Conservation (phyloP, 2,329 filamentous ascomycete species). For the Zymoseptoria tritici region DNA sequence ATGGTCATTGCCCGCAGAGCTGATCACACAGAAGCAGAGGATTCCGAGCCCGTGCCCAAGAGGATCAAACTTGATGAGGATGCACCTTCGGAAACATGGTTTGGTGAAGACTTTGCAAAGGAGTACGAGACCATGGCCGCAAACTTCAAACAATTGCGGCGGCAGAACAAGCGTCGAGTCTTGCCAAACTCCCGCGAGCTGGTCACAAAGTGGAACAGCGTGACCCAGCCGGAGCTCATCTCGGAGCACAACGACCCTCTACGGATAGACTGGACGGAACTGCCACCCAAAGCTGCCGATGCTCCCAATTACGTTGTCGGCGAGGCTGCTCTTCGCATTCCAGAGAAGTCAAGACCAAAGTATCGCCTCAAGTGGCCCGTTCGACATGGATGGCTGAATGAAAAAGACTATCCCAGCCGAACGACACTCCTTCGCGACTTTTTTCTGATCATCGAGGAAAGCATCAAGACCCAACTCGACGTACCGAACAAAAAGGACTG, state of each 20-base stretch:
- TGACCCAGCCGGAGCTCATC: conserved; percentile 76
- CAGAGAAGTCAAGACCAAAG: conserved; percentile 78
- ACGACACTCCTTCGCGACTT: conserved; percentile 81
- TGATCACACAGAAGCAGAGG: conserved; percentile 72
- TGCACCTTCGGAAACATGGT: conserved; percentile 65
- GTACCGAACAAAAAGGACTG: conserved; percentile 71
- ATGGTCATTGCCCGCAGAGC: conserved; percentile 84
- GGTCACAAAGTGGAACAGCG: conserved; percentile 87
- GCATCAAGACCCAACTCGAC: conserved; percentile 76
- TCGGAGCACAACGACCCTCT: conserved; percentile 90
- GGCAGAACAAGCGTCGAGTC: conserved; percentile 87
- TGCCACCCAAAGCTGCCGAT: conserved; percentile 51
- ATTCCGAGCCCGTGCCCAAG: conserved; percentile 70
- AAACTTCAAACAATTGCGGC: conserved; percentile 84
- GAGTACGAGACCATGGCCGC: conserved; percentile 74
- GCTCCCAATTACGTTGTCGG: conserved; percentile 76
- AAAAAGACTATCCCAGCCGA: conserved; percentile 74
- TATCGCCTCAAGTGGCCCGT: conserved; percentile 94
- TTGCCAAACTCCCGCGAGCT: conserved; percentile 96
- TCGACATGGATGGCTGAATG: conserved; percentile 78
- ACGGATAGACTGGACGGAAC: conserved; percentile 91
- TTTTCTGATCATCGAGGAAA: conserved; percentile 76
- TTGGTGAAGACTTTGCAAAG: conserved; percentile 70
- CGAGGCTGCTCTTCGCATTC: conserved; percentile 72
- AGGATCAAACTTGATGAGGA: conserved; percentile 55